These are phyloP conservation scores for Pholiota microspora DNA, from an alignment of 768 basidiomycete species.

Conservation along the genomic window DNA sequence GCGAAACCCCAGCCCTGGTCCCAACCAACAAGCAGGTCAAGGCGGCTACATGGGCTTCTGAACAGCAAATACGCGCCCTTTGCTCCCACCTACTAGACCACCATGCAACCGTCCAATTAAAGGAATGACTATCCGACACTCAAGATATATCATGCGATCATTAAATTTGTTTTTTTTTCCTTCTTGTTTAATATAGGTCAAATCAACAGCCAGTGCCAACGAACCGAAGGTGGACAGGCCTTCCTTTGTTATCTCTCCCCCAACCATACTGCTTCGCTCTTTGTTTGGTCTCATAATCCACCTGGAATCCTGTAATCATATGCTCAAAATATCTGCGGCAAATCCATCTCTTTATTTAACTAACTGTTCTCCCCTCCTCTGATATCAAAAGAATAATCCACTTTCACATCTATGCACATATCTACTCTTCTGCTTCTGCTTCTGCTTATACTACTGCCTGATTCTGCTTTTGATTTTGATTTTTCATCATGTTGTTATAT, in stretches of 20 bases:
- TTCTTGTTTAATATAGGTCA: neutral
- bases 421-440: slow-evolving; percentile 2
- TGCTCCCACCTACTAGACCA: neutral
- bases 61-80: neutral
- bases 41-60: slow-evolving; percentile 14
- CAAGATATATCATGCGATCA: neutral
- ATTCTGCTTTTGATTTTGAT: neutral
- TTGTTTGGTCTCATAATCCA: neutral
- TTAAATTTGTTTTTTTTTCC: neutral
- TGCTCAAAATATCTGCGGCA: too few relatives aligned
- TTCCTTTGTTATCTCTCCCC: neutral
- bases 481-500: slow-evolving; percentile 4
- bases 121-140: neutral
- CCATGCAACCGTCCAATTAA: neutral
- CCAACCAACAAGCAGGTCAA: slow-evolving; percentile 30
- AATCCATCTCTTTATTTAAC: neutral
- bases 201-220: neutral
- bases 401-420: slow-evolving; percentile 6
- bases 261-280: neutral
- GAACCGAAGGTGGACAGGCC: neutral
- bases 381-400: neutral
- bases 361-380: neutral
- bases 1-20: slow-evolving; percentile 75
- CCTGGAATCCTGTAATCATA: neutral
- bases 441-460: slow-evolving; percentile 2